Base-by-base conservation (phyloP, 2,329 filamentous ascomycete genomes). In the Helotiales sp. region DNA sequence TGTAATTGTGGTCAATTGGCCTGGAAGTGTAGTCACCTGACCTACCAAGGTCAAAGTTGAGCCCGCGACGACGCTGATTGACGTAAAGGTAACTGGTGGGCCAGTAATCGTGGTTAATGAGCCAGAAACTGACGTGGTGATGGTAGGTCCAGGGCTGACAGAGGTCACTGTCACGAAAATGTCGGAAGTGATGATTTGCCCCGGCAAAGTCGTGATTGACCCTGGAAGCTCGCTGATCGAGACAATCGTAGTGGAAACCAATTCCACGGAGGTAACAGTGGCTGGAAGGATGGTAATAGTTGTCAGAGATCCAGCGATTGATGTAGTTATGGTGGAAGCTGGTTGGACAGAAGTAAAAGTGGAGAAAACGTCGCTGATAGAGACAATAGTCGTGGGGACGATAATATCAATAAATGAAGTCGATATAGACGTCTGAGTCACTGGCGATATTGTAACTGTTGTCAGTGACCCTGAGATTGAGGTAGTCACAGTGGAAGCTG, bases 391-490 rank as follows among this genome's bases (percentile, higher is more conserved):
- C 2, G 52, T 36, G 8, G 59, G 48, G 13, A 55, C 38, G 1
- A 46, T 49, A n/a, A 13, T 15, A 34, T n/a, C n/a, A n/a, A n/a
- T n/a, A n/a, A n/a, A n/a, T n/a, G n/a, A n/a, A n/a, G n/a, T n/a
- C n/a, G n/a, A n/a, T n/a, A 55, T 51, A 3, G 51, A 62, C 13
- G 55, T 63, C 22, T 57, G 36, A 19, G 54, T 56, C 10, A 30
- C 44, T 15, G 42, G 27, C 15, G 51, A 36, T 15, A 44, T 30
- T 19, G 36, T 44, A 7, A 53, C 31, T 13, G 51, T 53, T 15
- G 52, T 54, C 27, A 54, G 33, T 13, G 55, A 56, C 9, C 60
- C 59, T 22, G 49, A 63, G 13, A 55, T 58, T 19, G 46, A 48
- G 8, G 46, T 31, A 12, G 46, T 48, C 3, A 48, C 29, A 6